A percentile compares a stretch with the other conserved stretches of the same genome.
Conservation (phyloP, 2,329 filamentous ascomycete species). For the Cercospora sp. region DNA sequence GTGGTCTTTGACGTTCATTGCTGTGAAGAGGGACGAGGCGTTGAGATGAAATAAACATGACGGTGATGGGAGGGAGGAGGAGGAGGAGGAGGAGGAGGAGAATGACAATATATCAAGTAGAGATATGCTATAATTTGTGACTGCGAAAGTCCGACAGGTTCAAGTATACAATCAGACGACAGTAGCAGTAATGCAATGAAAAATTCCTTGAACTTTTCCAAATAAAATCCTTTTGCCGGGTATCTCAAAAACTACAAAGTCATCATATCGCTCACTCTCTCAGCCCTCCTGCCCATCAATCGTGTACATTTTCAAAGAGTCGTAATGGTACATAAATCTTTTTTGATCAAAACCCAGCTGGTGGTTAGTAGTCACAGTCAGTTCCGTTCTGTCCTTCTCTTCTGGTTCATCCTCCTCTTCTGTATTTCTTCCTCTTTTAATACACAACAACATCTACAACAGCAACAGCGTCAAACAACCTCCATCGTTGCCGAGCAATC, state of each 20-base stretch:
- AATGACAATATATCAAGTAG: too few relatives aligned
- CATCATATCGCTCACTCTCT: not conserved
- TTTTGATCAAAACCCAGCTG: not conserved
- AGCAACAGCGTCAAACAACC: too few relatives aligned
- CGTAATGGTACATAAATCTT: not conserved
- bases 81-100: too few relatives aligned
- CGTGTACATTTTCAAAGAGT: not conserved
- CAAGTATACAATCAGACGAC: too few relatives aligned
- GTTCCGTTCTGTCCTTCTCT: not conserved
- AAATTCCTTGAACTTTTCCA: too few relatives aligned
- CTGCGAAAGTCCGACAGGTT: too few relatives aligned
- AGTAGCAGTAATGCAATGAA: too few relatives aligned
- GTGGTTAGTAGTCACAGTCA: not conserved
- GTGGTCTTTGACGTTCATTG: constrained; percentile 61
- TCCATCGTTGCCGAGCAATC: too few relatives aligned
- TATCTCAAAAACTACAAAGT: not conserved
- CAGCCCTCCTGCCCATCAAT: not conserved
- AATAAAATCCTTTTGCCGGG: not conserved
- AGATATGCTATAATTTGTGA: too few relatives aligned
- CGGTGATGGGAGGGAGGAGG: too few relatives aligned
- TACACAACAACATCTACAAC: not conserved
- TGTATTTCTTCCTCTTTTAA: not conserved
- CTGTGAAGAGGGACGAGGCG: constrained; percentile 45
- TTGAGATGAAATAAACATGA: not conserved
- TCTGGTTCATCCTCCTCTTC: not conserved